Base-by-base conservation (phyloP, 169 alveolate species). In the Cryptosporidium ryanae region DNA sequence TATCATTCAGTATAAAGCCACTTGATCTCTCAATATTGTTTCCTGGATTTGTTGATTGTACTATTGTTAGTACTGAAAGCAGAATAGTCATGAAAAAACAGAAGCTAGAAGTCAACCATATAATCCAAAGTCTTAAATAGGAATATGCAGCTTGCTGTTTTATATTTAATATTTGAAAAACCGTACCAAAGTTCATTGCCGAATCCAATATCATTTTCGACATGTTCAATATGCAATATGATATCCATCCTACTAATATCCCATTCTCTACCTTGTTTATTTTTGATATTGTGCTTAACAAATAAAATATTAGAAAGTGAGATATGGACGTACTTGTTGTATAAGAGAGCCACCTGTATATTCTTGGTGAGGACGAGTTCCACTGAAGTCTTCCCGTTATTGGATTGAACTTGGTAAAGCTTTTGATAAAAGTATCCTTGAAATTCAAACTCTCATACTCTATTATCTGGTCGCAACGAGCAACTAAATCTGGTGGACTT, bases 141-240 rank as follows among this genome's bases (percentile, higher is more conserved):
- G 71, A 31, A 59, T 76, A 61, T 34, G 87, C 76, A 15, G 87
- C 87, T 34, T 76, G 87, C 17, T 76, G 87, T 44, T 63, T 76
- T 23, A 76, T 48, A 29, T 46, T 55, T 63, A 76, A 44, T 17
- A 61, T 76, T 27, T 76, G 52, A 21, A 76, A 8, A 2, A 76
- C 71, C 1, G 76, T 29, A 13, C 44, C 18, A 21, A 57, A 76
- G 12, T 15, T 65, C 87, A 76, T 59, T 12, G 52, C 55, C 32
- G 55, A 23, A 63, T 76, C 71, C 27, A 76, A 43, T 57, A 61
- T 23, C 18, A 43, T 29, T 49, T 76, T 76, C 23, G 76, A 76
- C 0, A 76, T 76, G 23, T 76, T 76, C 43, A 76, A 76, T 17
- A 76, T 76, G 27, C 68, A 76, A 76, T 76, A 76, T 34, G 87